Base-by-base conservation (phyloP, 1,139 yeast species). In the Taiozyma sp. region DNA sequence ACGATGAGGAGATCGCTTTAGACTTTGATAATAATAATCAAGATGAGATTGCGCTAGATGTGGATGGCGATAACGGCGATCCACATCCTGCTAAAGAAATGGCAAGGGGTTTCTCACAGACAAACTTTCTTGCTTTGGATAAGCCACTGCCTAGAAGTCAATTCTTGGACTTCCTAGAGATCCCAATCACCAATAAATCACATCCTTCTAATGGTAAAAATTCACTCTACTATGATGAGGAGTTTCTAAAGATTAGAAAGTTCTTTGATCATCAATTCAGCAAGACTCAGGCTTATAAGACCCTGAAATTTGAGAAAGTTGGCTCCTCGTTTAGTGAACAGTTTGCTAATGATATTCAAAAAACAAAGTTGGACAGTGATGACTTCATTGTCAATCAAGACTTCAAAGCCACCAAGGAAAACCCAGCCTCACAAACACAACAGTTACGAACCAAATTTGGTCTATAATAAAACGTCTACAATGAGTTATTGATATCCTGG, bases 71-170 rank as follows among this genome's bases (percentile, higher is more conserved):
- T 45, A 55, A 57, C 16, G 46, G 42, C 44, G 39, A 22, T 29
- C n/a, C 52, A 32, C 43, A 48, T 12, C 10, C 32, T 14, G 28
- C 28, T 36, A 29, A 38, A 43, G 48, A 41, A 23, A 2, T 43
- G 12, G 43, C 58, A 5, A 58, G 51, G 39, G 64, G 62, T 0
- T 57, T 55, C 50, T 46, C 54, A 48, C 56, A 66, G 4, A 87
- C 96, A 0, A 59, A 70, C 2, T 92, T 93, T 62, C 66, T 89
- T 29, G 96, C 98, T 0, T 73, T 93, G 23, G 98, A 92, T 65
- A 93, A 93, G 64, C 89, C 96, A 59, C 69, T 86, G 1, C 89
- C 89, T 0, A 69, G 73, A 16, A 71, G 95, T 16, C 63, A 71
- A 34, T 87, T 75, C 61, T 58, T 89, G 8, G 80, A 79, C 48